phyloP scores from a whole-genome alignment of 768 basidiomycete species.

The Auriscalpium microsporum region DNA sequence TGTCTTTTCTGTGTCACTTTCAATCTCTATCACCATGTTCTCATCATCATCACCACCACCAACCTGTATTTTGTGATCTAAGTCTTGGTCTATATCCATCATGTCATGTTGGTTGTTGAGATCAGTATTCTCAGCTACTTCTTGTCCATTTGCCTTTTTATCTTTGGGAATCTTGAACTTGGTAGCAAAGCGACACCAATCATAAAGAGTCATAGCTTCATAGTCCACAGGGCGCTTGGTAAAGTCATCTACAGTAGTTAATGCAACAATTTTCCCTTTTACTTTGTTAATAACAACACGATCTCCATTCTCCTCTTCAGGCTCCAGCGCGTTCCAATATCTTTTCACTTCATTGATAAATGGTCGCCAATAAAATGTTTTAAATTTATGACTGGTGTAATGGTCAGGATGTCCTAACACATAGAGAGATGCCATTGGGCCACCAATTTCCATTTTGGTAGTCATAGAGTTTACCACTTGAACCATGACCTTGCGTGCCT shows the following conservation, averaged over 20 bases:
- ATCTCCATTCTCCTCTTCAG: constrained; percentile 1
- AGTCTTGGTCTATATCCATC: not conserved
- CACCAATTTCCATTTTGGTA: constrained; percentile 29
- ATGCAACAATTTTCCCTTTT: constrained; percentile 11
- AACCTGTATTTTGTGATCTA: not conserved
- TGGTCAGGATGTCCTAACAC: constrained; percentile 30
- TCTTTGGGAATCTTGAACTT: not conserved
- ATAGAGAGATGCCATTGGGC: constrained; percentile 29
- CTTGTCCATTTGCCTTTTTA: not conserved
- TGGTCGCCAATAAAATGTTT: constrained; percentile 25
- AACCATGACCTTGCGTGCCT: constrained; percentile 24
- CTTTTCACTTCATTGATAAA: constrained; percentile 21
- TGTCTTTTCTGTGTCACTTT: too few species aligned
- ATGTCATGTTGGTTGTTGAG: not conserved
- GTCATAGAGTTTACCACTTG: constrained; percentile 31
- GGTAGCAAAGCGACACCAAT: constrained; percentile 13
- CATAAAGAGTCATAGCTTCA: constrained; percentile 20
- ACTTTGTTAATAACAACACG: constrained; percentile 10
- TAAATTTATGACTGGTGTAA: constrained; percentile 30
- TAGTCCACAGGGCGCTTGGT: constrained; percentile 18
- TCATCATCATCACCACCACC: too few species aligned
- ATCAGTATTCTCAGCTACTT: too few species aligned
- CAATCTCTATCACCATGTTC: too few species aligned
- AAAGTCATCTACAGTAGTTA: constrained; percentile 27
- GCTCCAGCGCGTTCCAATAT: constrained; percentile 8